Evolutionary conservation across 2,329 filamentous ascomycete species (phyloP), one percentile per base, ranked within the genome.

Genomic region (Dactylellina cionopaga): DNA sequence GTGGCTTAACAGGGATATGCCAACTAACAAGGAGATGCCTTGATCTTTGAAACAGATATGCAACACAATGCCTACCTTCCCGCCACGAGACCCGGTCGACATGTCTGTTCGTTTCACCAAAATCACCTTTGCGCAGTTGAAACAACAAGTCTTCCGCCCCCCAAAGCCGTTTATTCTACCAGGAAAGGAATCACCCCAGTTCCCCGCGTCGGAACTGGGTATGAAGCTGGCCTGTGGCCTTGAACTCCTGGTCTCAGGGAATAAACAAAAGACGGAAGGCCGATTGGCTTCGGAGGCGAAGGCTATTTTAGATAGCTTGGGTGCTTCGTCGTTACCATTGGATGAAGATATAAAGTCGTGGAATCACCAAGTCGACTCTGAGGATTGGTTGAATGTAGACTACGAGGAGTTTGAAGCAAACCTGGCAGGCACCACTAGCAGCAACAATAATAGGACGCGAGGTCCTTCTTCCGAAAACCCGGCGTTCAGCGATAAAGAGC

Each of bases 201-300:
- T 37, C 24, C 64, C 44, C 25, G 55, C 70, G 3, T 47, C 52
- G 1, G 90, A 94, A 63, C 82, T 90, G 39, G 93, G 93, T 9
- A 94, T 97, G 89, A 98, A 98, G 79, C 81, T 98, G 7, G 86
- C 92, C 0, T 92, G 90, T 76, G 95, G 94, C 0, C 92, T 96
- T 77, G 94, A 99, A 80, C 95, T 98, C 85, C 84, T 98, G 51
- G 81, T 92, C 0, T 82, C 83, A 7, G 87, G 90, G 75, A 85
- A 88, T 0, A 85, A 89, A 37, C 88, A 89, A 70, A 87, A 70
- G 15, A 52, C 54, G 24, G 76, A 74, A 1, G 74, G 65, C 10
- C 75, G 76, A 41, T 29, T 76, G 10, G 64, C 74, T 4, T 65
- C 69, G 11, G 43, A 64, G 39, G 58, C 64, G 3, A 73, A 73